These are phyloP conservation scores for Cryptococcus wingfieldii DNA, from an alignment of 1,284 basidiomycete species.

Conservation along the genomic window DNA sequence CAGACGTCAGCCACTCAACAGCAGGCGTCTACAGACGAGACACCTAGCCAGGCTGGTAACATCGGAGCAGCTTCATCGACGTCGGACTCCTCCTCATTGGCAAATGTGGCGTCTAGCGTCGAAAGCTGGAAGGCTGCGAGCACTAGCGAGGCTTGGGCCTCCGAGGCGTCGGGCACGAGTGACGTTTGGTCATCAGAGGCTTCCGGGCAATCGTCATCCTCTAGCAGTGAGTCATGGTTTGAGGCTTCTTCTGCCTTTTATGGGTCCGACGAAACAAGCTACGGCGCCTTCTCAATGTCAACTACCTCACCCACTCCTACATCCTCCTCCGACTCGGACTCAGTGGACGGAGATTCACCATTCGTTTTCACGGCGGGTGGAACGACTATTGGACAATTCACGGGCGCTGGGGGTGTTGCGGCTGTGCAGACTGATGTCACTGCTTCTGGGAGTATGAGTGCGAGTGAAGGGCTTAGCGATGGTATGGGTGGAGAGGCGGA, in stretches of 20 bases:
- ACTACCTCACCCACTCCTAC: background rate
- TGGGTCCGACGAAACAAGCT: background rate
- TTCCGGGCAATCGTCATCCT: background rate
- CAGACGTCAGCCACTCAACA: background rate
- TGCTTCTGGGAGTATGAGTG: background rate
- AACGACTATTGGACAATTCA: conserved; percentile 13
- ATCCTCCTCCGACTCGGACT: background rate
- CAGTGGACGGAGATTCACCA: background rate
- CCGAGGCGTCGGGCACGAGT: background rate
- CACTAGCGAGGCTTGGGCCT: background rate
- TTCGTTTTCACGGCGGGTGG: conserved; percentile 9
- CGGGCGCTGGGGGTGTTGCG: conserved; percentile 1
- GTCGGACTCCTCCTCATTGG: background rate
- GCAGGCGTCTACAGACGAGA: background rate
- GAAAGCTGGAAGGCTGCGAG: background rate
- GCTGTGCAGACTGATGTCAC: background rate
- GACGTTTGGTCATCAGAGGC: background rate
- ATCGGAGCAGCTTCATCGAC: background rate
- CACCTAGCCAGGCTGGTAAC: background rate
- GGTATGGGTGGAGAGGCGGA: background rate
- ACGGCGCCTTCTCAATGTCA: background rate
- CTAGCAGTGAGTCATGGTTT: too few relatives aligned
- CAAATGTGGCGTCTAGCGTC: background rate
- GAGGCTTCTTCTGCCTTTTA: background rate
- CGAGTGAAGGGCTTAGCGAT: background rate